Conservation (phyloP, 495 filamentous ascomycete genomes). For the Podospora bellae-mahoneyi region DNA sequence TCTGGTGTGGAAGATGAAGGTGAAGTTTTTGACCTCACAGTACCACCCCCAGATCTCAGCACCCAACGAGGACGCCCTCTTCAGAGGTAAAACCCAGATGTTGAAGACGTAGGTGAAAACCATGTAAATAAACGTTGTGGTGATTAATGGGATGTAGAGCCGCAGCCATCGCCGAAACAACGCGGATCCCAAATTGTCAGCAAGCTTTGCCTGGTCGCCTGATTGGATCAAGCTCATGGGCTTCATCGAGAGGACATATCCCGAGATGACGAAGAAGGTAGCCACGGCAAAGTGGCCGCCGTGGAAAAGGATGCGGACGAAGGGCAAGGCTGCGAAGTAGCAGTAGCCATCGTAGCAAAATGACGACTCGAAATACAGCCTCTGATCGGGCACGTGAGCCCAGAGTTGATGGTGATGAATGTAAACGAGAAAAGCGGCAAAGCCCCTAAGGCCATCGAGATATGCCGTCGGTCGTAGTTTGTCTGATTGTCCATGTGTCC, state of each 20-base stretch:
- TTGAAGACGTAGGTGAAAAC: conserved; percentile 48
- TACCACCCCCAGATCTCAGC: conserved; percentile 56
- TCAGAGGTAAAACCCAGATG: conserved; percentile 34
- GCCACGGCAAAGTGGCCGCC: conserved; percentile 55
- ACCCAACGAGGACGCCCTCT: conserved; percentile 34
- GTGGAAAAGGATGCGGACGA: conserved; percentile 38
- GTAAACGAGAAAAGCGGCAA: conserved; percentile 48
- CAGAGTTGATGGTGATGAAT: conserved; percentile 48
- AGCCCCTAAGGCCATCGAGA: conserved; percentile 46
- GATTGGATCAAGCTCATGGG: conserved; percentile 49
- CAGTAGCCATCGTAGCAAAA: conserved; percentile 36
- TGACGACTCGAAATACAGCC: conserved; percentile 31
- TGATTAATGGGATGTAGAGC: conserved; percentile 37
- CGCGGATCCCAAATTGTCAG: conserved; percentile 32
- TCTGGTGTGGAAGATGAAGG: conserved; percentile 49
- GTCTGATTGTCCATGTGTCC: conserved; percentile 12
- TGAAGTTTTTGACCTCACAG: conserved; percentile 57
- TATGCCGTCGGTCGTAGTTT: conserved; percentile 42
- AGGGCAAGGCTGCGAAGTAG: conserved; percentile 40
- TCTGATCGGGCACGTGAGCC: conserved; percentile 30
- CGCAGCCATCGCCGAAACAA: conserved; percentile 37
- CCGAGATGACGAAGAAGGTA: conserved; percentile 49
- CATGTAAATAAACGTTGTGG: conserved; percentile 50
- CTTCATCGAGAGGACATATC: conserved; percentile 51
- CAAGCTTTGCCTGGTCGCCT: conserved; percentile 39